Evolutionary conservation across 1,139 yeast genomes (phyloP).

Genomic region (Taiozyma sp.): DNA sequence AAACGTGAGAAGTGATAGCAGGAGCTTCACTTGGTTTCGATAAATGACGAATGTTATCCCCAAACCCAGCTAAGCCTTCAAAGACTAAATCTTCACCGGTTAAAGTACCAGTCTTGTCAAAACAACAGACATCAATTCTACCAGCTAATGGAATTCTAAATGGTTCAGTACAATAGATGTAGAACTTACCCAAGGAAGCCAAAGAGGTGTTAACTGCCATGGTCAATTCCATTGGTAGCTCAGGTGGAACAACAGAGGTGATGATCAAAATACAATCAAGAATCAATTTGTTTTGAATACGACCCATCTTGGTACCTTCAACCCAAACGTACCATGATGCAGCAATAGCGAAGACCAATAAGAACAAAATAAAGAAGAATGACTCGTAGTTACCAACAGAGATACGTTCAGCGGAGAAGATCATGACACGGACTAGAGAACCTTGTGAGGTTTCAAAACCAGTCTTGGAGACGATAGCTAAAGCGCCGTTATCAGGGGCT

Average conservation of each 20-base stretch:
- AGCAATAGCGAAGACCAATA: slow-evolving; percentile 86
- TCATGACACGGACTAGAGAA: slow-evolving; percentile 95
- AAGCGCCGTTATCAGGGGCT: slow-evolving; percentile 90
- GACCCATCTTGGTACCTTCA: slow-evolving; percentile 94
- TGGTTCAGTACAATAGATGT: slow-evolving; percentile 96
- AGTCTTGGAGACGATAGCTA: slow-evolving; percentile 86
- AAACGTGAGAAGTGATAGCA: slow-evolving; percentile 60
- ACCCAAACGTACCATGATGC: slow-evolving; percentile 99
- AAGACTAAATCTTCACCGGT: slow-evolving; percentile 96
- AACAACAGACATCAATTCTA: slow-evolving; percentile 96
- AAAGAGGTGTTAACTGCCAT: slow-evolving; percentile 95
- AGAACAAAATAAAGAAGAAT: slow-evolving; percentile 82
- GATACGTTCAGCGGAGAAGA: slow-evolving; percentile 93
- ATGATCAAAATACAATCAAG: slow-evolving; percentile 93
- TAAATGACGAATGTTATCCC: slow-evolving; percentile 48
- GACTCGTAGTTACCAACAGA: slow-evolving; percentile 97
- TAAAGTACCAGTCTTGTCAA: slow-evolving; percentile 96
- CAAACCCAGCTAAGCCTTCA: slow-evolving; percentile 92
- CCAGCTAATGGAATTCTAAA: slow-evolving; percentile 98
- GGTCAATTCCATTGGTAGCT: slow-evolving; percentile 97
- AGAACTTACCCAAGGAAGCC: slow-evolving; percentile 80
- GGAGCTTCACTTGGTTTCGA: slow-evolving; percentile 59
- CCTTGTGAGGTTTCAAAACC: slow-evolving; percentile 99
- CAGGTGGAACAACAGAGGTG: slow-evolving; percentile 99
- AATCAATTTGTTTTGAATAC: slow-evolving; percentile 88